A percentile compares a stretch with the other conserved stretches of the same genome.
Evolutionary conservation across 139 green algal species (phyloP).

Genomic region (Zygnema circumcarinatum): DNA sequence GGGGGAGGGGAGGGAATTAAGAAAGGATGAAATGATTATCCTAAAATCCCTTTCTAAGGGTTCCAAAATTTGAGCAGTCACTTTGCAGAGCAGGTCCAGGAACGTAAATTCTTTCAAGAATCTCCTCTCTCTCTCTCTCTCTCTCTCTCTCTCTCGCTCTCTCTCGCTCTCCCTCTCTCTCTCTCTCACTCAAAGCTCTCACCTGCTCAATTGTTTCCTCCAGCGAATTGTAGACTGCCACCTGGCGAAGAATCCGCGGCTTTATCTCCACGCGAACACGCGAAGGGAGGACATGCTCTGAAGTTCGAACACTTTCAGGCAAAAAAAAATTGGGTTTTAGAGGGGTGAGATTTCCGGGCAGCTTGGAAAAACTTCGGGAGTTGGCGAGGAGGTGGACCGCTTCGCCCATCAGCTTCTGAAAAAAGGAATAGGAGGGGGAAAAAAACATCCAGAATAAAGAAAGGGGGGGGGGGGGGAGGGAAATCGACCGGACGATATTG

Average conservation of each 20-base stretch:
- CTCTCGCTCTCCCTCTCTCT: too few relatives aligned
- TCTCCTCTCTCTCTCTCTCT: too few relatives aligned
- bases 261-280: not conserved
- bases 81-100: too few relatives aligned
- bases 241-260: conserved; percentile 1
- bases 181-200: too few relatives aligned
- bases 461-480: not conserved
- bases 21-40: too few relatives aligned
- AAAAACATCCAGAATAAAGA: not conserved
- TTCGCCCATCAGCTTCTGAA: not conserved
- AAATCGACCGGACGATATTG: too few relatives aligned
- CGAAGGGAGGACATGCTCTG: not conserved
- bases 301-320: not conserved
- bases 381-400: not conserved
- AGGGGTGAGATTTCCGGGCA: not conserved
- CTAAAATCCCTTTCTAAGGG: too few relatives aligned
- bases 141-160: too few relatives aligned
- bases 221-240: conserved; percentile 48
- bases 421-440: not conserved
- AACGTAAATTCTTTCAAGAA: too few relatives aligned
- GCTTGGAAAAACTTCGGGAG: not conserved
- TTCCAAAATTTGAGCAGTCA: too few relatives aligned
- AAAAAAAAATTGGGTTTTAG: not conserved
- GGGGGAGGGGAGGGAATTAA: too few relatives aligned
- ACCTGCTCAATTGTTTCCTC: conserved; percentile 41